Evolutionary conservation across 495 filamentous ascomycete species (phyloP), one percentile per base, ranked within the genome.

Genomic region (Sporormia fimetaria): DNA sequence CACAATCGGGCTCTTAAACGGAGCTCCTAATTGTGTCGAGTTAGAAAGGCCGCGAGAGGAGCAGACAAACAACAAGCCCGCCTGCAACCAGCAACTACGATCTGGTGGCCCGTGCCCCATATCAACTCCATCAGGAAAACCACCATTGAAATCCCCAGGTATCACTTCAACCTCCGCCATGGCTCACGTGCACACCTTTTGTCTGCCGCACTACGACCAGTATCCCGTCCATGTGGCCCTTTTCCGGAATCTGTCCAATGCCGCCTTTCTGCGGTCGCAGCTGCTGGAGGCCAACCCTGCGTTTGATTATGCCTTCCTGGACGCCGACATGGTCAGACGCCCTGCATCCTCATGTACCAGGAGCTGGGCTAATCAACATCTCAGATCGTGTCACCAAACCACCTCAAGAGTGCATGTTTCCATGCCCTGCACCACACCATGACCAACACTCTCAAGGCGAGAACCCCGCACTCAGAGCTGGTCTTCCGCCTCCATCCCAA

Each of bases 241-340:
- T 10, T 94, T 85, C 63, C 71, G 68, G 7, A 67, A 85, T 56
- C 72, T 96, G 25, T 57, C 70, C 47, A 96, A 96, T 59, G 70
- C 80, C 6, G 58, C 69, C 1, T 85, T 78, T 57, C 66, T 98
- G 16, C 78, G 82, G 6, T 62, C 78, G 43, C 87, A 94, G 61
- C 71, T 96, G 11, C 63, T 95, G 6, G 70, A 75, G 2, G 80
- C 81, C 7, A 93, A 94, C 49, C 49, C 69, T 17, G 79, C 80
- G 9, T 96, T 83, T 52, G 83, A 95, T 59, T 95, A 94, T 66
- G 88, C 88, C 3, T 80, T 98, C 36, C 75, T 98, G 31, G 87
- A 98, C 60, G 86, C 86, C 1, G 74, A 67, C 36, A 68, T 75
- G 58, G 75, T 87, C 58, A 39, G 63, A 36, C 14, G 14, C 4